Evolutionary conservation across 169 alveolate genomes (phyloP).

Genomic region (Cryptosporidium andersoni): DNA sequence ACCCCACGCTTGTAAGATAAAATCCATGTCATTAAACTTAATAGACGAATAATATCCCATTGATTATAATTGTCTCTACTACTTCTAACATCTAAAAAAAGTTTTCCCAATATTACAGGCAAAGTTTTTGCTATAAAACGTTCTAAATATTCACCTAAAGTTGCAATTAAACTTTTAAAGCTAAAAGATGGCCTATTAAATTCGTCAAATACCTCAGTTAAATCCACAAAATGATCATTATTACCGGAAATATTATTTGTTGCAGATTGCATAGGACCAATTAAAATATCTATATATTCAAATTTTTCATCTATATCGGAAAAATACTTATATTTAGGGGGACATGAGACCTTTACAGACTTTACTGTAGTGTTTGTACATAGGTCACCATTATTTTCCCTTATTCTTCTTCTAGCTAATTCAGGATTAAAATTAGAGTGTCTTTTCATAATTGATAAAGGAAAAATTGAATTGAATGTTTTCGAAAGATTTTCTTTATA

Average conservation of each 20-base stretch:
- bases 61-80: conserved; percentile 51
- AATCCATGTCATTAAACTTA: conserved; percentile 64
- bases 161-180: conserved; percentile 14
- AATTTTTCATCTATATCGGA: conserved; percentile 42
- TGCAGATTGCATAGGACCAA: conserved; percentile 69
- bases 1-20: conserved; percentile 43
- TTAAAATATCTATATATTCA: conserved; percentile 54
- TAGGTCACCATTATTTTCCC: conserved; percentile 32
- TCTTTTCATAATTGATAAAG: conserved; percentile 54
- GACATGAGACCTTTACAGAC: conserved; percentile 1
- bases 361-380: conserved; percentile 10
- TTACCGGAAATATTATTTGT: conserved; percentile 22
- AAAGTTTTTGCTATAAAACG: conserved; percentile 28
- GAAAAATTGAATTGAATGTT: conserved; percentile 34
- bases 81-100: conserved; percentile 32
- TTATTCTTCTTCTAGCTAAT: conserved; percentile 65
- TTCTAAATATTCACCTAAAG: conserved; percentile 35
- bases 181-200: conserved; percentile 6
- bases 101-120: conserved; percentile 31
- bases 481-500: conserved; percentile 7
- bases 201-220: conserved; percentile 23
- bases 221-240: conserved; percentile 29
- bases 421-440: conserved; percentile 63
- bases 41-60: conserved; percentile 50
- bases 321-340: conserved; percentile 29